Evolutionary conservation across 2,329 filamentous ascomycete species (phyloP), one percentile per base, ranked within the genome.

Genomic region (Arthrinium phaeospermum): DNA sequence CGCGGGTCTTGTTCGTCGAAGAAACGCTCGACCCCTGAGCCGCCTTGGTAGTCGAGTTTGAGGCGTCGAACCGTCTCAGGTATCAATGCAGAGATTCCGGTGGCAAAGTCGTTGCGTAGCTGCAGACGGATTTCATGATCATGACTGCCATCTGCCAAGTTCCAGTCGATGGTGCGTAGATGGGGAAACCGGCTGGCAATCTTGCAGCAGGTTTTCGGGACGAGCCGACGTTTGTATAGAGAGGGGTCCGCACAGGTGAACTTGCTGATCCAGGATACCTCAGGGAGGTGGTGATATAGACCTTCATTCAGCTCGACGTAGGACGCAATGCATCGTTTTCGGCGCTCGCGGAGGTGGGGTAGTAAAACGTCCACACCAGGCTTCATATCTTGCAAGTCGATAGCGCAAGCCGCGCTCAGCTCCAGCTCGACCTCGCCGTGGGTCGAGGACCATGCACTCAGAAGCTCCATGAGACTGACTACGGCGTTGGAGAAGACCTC

Each of bases 41-140:
- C 64, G 4, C 53, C 22, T 37, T 3, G 22, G 27, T 68, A 68
- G 7, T 1, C 3, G 12, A 68, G 37, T 24, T n/a, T 68, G 37
- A 68, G 27, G 14, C 45, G 2, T 22, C 64, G 7, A 30, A 68
- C 19, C 22, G 37, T 45, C 27, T 27, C 22, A 24, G 64, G 64
- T 44, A 30, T 61, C 8, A 61, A 34, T 34, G 10, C 12, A 30
- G 22, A 45, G 24, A 68, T 22, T 16, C 37, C 37, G 10, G 34
- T 30, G 7, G 64, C 64, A 30, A 68, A 68, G 22, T 68, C 64
- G 12, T 45, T 44, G 12, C 64, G 64, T 37, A 68, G 64, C 64
- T 45, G 64, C 22, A 68, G 44, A 16, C 64, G 64, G 7, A 68
- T 27, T 3, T 22, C 37, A 27, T 7, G 1, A 46, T 68, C 37